Evolutionary conservation across 768 basidiomycete genomes (phyloP).

Genomic region (Leccinellum albellum): DNA sequence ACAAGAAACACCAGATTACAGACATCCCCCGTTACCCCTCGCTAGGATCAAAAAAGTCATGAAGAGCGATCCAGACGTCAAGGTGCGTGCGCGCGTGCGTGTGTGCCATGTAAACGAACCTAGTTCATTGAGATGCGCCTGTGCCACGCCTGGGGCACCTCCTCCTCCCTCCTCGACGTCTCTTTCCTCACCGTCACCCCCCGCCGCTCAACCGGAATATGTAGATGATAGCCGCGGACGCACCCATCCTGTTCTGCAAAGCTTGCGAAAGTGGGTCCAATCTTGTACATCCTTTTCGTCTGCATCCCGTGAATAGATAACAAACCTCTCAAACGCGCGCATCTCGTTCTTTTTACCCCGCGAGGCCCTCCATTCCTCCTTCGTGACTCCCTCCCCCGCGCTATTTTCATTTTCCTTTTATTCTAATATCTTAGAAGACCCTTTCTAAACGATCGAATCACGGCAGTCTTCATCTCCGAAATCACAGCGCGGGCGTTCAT

Average conservation of each 20-base stretch:
- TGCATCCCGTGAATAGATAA: not conserved
- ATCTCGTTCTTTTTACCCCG: no score
- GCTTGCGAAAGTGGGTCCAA: conserved; percentile 86
- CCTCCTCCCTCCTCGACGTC: not conserved
- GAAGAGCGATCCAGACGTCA: conserved; percentile 97
- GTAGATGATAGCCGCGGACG: conserved; percentile 98
- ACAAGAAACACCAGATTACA: conserved; percentile 82
- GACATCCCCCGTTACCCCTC: conserved; percentile 84
- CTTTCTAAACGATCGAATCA: not conserved
- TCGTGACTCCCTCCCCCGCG: not conserved
- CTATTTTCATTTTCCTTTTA: not conserved
- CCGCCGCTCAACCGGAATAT: not conserved
- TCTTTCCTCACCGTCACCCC: not conserved
- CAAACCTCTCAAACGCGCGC: conserved; percentile 4
- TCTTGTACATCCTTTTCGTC: not conserved
- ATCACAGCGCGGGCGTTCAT: conserved; percentile 95
- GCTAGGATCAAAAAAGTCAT: conserved; percentile 99
- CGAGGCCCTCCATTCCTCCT: not conserved
- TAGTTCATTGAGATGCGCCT: not conserved
- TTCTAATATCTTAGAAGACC: not conserved
- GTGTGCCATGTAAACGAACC: not conserved
- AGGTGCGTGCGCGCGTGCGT: conserved; percentile 51
- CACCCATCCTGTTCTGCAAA: conserved; percentile 94
- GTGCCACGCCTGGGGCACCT: not conserved
- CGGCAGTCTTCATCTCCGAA: conserved; percentile 90